A percentile compares a stretch with the other conserved stretches of the same genome.
phyloP scores from a whole-genome alignment of 2,329 filamentous ascomycete genomes.

The Parastagonospora nodorum region DNA sequence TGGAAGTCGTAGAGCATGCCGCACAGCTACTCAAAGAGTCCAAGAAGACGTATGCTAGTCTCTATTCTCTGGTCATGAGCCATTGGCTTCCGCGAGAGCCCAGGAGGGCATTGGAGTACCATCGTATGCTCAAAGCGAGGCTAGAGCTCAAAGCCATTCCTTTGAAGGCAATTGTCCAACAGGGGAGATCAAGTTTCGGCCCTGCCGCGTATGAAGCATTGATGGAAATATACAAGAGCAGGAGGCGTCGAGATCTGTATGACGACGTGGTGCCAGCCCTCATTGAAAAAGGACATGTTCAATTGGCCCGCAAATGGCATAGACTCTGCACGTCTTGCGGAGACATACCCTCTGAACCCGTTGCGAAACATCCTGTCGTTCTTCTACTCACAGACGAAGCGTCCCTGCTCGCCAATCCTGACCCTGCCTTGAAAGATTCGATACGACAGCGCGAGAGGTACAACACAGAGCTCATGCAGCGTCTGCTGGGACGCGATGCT shows the following conservation, averaged over 20 bases:
- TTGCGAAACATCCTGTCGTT: slow-evolving; percentile 36
- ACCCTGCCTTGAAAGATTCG: slow-evolving; percentile 7
- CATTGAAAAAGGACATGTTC: slow-evolving; percentile 29
- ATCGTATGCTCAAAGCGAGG: slow-evolving; percentile 31
- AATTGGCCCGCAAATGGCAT: slow-evolving; percentile 48
- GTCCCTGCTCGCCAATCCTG: slow-evolving; percentile 10
- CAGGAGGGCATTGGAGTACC: slow-evolving; percentile 27
- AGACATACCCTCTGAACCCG: slow-evolving; percentile 45
- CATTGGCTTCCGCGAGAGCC: slow-evolving; percentile 38
- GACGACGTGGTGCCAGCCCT: slow-evolving; percentile 47
- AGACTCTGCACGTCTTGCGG: slow-evolving; percentile 40
- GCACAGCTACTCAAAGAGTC: slow-evolving; percentile 47
- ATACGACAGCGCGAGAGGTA: slow-evolving; percentile 17
- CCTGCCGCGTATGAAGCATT: slow-evolving; percentile 32
- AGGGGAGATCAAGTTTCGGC: slow-evolving; percentile 9
- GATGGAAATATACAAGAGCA: slow-evolving; percentile 46
- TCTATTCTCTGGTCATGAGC: slow-evolving; percentile 55
- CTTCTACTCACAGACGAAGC: slow-evolving; percentile 35
- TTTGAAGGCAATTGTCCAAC: slow-evolving; percentile 23
- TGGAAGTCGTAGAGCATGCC: slow-evolving; percentile 49
- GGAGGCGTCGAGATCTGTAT: slow-evolving; percentile 48
- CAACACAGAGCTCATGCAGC: slow-evolving; percentile 40
- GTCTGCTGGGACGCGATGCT: slow-evolving; percentile 48
- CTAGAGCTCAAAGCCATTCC: slow-evolving; percentile 32
- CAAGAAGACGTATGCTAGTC: slow-evolving; percentile 36